These are phyloP conservation scores for Pythium dissimile DNA, from an alignment of 352 stramenopile genomes.

Conservation along the genomic window DNA sequence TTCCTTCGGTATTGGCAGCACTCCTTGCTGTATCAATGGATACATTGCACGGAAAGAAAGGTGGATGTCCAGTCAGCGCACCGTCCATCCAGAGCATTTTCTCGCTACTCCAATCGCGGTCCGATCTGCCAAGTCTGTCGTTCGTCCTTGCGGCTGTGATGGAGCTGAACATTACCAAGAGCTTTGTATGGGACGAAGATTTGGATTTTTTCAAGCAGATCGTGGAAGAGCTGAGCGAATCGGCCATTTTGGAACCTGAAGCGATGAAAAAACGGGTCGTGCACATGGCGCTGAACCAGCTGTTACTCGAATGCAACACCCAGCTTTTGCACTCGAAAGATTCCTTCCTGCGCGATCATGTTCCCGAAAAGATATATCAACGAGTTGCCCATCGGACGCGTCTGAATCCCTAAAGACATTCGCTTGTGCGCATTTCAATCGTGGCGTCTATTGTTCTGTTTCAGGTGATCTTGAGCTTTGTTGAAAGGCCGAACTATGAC, in stretches of 20 bases:
- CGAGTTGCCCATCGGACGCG: background rate
- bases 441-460: no score
- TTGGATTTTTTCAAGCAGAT: slow-evolving; percentile 20
- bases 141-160: slow-evolving; percentile 26
- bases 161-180: slow-evolving; percentile 7
- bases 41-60: background rate
- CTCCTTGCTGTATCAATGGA: background rate
- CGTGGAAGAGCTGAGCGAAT: slow-evolving; percentile 25
- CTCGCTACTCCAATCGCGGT: slow-evolving; percentile 22
- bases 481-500: no score
- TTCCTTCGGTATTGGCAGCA: background rate
- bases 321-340: slow-evolving; percentile 10
- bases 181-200: slow-evolving; percentile 21
- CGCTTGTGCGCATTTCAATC: no score
- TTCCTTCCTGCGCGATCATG: background rate
- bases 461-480: background rate
- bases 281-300: slow-evolving; percentile 33
- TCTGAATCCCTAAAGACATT: no score
- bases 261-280: slow-evolving; percentile 26
- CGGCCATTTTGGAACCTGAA: slow-evolving; percentile 22
- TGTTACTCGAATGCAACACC: slow-evolving; percentile 44
- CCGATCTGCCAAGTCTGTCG: slow-evolving; percentile 26
- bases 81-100: slow-evolving; percentile 20
- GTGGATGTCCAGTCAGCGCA: background rate
- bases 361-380: background rate